Evolutionary conservation across 306 rosid genomes (phyloP), one percentile per base, ranked within the genome.

Genomic region (Sicyos baderoa): DNA sequence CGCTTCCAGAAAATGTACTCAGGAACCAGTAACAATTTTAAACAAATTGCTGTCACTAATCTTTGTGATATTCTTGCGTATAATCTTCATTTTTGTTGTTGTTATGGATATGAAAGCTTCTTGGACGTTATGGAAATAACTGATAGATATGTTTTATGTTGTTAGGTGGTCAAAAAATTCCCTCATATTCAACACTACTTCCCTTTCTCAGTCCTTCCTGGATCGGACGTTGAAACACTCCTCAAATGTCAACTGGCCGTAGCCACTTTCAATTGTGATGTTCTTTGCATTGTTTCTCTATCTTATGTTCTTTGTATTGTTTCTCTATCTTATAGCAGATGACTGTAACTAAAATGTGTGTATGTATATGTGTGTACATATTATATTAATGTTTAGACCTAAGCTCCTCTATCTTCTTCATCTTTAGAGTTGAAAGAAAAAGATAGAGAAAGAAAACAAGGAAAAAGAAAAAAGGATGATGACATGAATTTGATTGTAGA

Each of bases 131-230:
- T 74, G 69, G 9, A 21, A n/a, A 55, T 15, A 40, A 54, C 10
- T 65, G 60, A 54, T 68, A 77, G 66, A 62, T 59, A 75, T 54
- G 19, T 10, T 58, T 59, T 55, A 74, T 35, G 27, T 61, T 83
- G 66, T 25, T 72, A 90, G 99, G 99, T 93, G 82, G 79, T 79
- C 47, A 82, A 84, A 74, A 93, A 89, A 73, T 88, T 90, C 77
- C 97, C 94, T 11, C 99, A 86, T 74, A 86, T 93, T 63, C 83
- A 70, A 67, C 89, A 82, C 67, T 90, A 82, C 72, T 80, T 69
- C 79, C 82, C 89, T 75, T 86, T 83, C 77, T 85, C 59, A 54
- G 73, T 89, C 76, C 93, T 88, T 51, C 72, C 86, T 22, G 42
- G 55, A 73, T 81, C 72, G 76, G 89, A 89, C 74, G 82, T 77